Percentiles rank a stretch among this genome's conserved stretches.
Evolutionary conservation across 1,139 yeast genomes (phyloP).

Genomic region (Scheffersomyces quercinus): DNA sequence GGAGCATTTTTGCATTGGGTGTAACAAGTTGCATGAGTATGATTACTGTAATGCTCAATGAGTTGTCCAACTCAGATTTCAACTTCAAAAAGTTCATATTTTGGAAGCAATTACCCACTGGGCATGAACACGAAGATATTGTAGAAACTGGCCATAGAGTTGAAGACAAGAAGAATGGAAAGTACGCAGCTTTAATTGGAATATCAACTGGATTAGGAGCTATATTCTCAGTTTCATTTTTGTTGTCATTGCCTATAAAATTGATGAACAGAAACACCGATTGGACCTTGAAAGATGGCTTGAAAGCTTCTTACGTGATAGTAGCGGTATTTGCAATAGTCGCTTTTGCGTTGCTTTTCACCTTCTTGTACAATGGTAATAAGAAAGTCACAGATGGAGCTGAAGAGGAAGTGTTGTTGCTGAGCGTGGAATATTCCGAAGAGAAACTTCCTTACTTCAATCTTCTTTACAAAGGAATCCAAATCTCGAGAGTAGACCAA

Average conservation of each 20-base stretch:
- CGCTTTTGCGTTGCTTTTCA: constrained; percentile 36
- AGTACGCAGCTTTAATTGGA: constrained; percentile 62
- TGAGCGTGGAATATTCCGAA: constrained; percentile 10
- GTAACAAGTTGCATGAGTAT: constrained; percentile 52
- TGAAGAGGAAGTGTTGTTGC: constrained; percentile 12
- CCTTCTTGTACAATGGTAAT: constrained; percentile 46
- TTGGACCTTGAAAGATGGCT: constrained; percentile 36
- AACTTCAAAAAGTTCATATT: constrained; percentile 15
- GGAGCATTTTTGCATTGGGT: constrained; percentile 64
- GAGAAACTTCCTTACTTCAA: constrained; percentile 7
- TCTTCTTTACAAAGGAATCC: constrained; percentile 48
- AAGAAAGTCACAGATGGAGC: constrained; percentile 23
- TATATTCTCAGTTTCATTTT: constrained; percentile 51
- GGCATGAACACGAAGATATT: neutral
- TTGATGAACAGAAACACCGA: constrained; percentile 30
- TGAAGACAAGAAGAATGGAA: constrained; percentile 43
- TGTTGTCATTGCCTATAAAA: constrained; percentile 50
- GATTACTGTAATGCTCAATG: constrained; percentile 53
- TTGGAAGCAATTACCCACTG: constrained; percentile 3
- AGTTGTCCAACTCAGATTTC: constrained; percentile 50
- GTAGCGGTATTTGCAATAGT: constrained; percentile 47
- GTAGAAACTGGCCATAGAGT: neutral
- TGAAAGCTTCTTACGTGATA: constrained; percentile 49
- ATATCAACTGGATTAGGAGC: constrained; percentile 70
- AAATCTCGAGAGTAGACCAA: constrained; percentile 28